Percentiles rank a stretch among this genome's conserved stretches.
Evolutionary conservation across 129 eudicot genomes (phyloP).

Genomic region (Deinandra increscens): DNA sequence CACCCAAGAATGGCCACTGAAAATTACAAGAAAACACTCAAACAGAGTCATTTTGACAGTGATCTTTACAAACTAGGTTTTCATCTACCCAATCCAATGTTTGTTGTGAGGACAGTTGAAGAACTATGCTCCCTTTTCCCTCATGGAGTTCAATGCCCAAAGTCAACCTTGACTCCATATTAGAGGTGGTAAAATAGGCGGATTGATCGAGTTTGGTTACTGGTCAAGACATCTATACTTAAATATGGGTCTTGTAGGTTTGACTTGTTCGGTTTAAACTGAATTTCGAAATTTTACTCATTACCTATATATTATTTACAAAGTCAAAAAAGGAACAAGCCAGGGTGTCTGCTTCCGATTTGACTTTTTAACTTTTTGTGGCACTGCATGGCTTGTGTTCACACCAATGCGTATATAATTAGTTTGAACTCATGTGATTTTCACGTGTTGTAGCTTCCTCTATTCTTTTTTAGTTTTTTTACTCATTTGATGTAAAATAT

Average conservation of each 20-base stretch:
- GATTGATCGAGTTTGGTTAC: background rate
- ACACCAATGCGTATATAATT: no score
- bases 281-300: background rate
- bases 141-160: background rate
- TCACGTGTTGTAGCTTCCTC: no score
- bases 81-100: conserved; percentile 54
- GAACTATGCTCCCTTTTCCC: conserved; percentile 42
- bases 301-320: no score
- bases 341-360: no score
- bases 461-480: no score
- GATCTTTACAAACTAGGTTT: conserved; percentile 50
- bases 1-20: conserved; percentile 54
- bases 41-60: conserved; percentile 42
- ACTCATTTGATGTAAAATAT: no score
- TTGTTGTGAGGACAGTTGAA: conserved; percentile 52
- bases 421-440: no score
- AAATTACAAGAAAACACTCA: conserved; percentile 53
- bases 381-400: no score
- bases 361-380: no score
- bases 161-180: conserved; percentile 1
- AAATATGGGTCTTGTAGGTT: background rate
- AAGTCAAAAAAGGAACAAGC: no score
- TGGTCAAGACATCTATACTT: background rate
- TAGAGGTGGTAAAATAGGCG: background rate
- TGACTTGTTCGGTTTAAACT: background rate